Evolutionary conservation across 2,329 filamentous ascomycete species (phyloP), one percentile per base, ranked within the genome.

Genomic region (Aspergillus brunneoviolaceus): DNA sequence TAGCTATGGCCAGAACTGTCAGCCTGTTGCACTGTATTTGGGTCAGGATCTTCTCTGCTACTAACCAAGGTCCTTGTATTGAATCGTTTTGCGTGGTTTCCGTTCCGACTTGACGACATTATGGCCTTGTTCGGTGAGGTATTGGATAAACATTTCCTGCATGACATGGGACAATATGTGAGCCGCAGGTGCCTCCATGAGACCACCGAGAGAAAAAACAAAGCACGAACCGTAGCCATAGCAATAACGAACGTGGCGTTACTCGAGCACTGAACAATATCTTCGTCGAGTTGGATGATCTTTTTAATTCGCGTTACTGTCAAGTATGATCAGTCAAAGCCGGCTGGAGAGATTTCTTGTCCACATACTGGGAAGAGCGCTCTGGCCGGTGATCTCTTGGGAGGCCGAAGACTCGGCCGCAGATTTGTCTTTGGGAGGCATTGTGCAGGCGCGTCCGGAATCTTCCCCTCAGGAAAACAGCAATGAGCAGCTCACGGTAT

Each of bases 161-260:
- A 19, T 5, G 39, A 45, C n/a, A 12, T 12, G 16, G 16, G 19
- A 11, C 27, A 2, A 50, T 66, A 60, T 51, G 33, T 63, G 49
- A 66, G 51, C 55, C 50, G 50, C 21, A 50, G 35, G 51, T 27
- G 55, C 35, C 39, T 35, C 3, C 27, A 21, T 23, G 49, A 19
- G 47, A n/a, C 51, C 16, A n/a, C 14, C 14, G 48, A 55, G 25
- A 51, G 49, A 48, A 10, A 35, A 54, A 27, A 47, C 39, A n/a
- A n/a, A 45, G 27, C 7, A 73, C 84, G 65, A 77, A 91, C 90
- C 3, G 95, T 93, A 23, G 95, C 95, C 61, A 96, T 84, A 1
- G 94, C 93, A 70, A 98, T 96, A 59, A 94, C 88, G 75, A 98
- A 98, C 21, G 93, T 90, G 57, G 94, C 94, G 72, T 96, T 96